Evolutionary conservation across 164 flowering plant species (phyloP).

Genomic region (Aristolochia fimbriata): DNA sequence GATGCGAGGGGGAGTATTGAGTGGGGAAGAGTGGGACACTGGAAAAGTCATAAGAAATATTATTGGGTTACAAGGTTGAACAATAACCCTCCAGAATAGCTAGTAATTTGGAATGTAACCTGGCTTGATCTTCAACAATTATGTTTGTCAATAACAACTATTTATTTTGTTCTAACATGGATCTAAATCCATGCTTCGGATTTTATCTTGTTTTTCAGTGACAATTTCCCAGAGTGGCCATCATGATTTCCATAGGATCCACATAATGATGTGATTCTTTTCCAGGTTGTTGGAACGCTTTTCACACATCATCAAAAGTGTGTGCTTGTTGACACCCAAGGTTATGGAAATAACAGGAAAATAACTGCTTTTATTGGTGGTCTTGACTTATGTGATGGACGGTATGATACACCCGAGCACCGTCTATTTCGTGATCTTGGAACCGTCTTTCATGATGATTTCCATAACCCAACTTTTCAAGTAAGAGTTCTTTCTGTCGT

Average conservation of each 20-base stretch:
- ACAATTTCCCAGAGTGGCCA: too few species aligned
- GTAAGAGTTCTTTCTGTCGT: constrained; percentile 24
- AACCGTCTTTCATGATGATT: constrained; percentile 49
- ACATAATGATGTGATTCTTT: not conserved
- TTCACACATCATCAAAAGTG: constrained; percentile 89
- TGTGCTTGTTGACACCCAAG: constrained; percentile 64
- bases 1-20: too few species aligned
- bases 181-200: too few species aligned
- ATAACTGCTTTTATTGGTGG: constrained; percentile 74
- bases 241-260: not conserved
- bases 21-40: too few species aligned
- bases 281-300: constrained; percentile 77
- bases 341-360: constrained; percentile 55
- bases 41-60: too few species aligned
- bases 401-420: constrained; percentile 85
- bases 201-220: too few species aligned
- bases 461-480: constrained; percentile 66
- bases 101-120: too few species aligned
- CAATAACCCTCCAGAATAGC: too few species aligned
- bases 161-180: too few species aligned
- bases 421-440: constrained; percentile 57
- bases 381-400: constrained; percentile 76
- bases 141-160: too few species aligned
- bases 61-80: too few species aligned
- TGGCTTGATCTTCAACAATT: too few species aligned